These are phyloP conservation scores for Spiromastix sp. DNA, from an alignment of 2,329 filamentous ascomycete species.

Conservation along the genomic window DNA sequence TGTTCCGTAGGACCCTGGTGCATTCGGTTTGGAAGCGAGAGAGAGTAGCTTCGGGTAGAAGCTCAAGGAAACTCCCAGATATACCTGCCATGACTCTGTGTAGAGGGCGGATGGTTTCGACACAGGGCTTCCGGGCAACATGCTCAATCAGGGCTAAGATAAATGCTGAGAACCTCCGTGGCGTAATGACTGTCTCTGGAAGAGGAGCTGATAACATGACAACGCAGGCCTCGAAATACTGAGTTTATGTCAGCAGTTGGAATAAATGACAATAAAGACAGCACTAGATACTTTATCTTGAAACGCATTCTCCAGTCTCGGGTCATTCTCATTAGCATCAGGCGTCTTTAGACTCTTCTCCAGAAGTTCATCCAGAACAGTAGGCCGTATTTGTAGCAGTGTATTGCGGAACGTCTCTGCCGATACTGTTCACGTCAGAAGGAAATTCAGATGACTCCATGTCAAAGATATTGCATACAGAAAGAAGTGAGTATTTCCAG, in stretches of 20 bases:
- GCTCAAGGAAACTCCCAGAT: slow-evolving; percentile 16
- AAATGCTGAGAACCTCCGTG: slow-evolving; percentile 24
- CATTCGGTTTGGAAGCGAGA: slow-evolving; percentile 26
- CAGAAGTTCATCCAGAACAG: slow-evolving; percentile 26
- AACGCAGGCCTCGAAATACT: slow-evolving; percentile 24
- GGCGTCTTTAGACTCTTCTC: slow-evolving; percentile 18
- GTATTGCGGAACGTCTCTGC: slow-evolving; percentile 22
- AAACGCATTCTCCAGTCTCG: background rate
- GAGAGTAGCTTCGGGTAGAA: slow-evolving; percentile 25
- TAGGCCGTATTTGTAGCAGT: slow-evolving; percentile 23
- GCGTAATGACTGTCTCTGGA: slow-evolving; percentile 18
- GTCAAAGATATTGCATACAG: slow-evolving; percentile 24
- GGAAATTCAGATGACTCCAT: slow-evolving; percentile 5
- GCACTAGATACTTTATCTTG: background rate
- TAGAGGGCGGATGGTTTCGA: slow-evolving; percentile 23
- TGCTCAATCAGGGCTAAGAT: slow-evolving; percentile 20
- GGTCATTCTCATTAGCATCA: background rate
- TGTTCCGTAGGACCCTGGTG: slow-evolving; percentile 27
- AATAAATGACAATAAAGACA: slow-evolving; percentile 1
- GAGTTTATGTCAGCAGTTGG: background rate
- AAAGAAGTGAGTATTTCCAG: slow-evolving; percentile 40
- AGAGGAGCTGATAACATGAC: slow-evolving; percentile 26
- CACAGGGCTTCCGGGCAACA: slow-evolving; percentile 21
- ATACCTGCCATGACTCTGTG: slow-evolving; percentile 24
- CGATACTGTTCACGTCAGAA: slow-evolving; percentile 16